phyloP scores from a whole-genome alignment of 345 rosid species.

The Sisymbrium irio region DNA sequence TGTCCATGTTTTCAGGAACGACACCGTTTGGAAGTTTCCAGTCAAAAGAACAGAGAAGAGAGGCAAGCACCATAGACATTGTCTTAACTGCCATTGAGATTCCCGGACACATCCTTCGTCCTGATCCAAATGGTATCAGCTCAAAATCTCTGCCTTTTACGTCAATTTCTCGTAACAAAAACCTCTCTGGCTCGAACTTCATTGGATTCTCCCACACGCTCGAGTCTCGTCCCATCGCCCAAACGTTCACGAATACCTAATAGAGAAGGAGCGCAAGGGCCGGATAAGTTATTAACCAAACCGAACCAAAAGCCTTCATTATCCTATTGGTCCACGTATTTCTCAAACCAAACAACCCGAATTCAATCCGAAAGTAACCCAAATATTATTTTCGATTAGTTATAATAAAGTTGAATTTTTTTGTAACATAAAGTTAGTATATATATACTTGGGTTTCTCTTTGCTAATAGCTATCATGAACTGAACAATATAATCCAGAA shows the following conservation, averaged over 20 bases:
- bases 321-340: background rate
- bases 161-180: slow-evolving; percentile 20
- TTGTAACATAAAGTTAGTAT: too few relatives aligned
- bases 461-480: too few relatives aligned
- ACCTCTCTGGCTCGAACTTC: slow-evolving; percentile 38
- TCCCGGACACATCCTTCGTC: slow-evolving; percentile 35
- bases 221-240: slow-evolving; percentile 44
- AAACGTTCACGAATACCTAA: slow-evolving; percentile 38
- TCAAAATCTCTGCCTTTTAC: slow-evolving; percentile 27
- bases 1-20: slow-evolving; percentile 37
- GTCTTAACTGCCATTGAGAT: slow-evolving; percentile 38
- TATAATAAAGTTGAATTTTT: too few relatives aligned
- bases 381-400: too few relatives aligned
- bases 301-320: background rate
- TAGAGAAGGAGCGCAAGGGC: background rate
- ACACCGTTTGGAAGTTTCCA: slow-evolving; percentile 40
- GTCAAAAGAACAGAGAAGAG: slow-evolving; percentile 44
- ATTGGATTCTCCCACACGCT: slow-evolving; percentile 34
- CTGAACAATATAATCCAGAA: too few relatives aligned
- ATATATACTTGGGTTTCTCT: too few relatives aligned
- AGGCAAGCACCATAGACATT: slow-evolving; percentile 42
- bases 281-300: background rate
- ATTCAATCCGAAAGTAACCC: background rate
- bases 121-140: slow-evolving; percentile 28
- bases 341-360: background rate